These are phyloP conservation scores for Aurantiochytrium sp. DNA, from an alignment of 108 stramenopile species.

Conservation along the genomic window DNA sequence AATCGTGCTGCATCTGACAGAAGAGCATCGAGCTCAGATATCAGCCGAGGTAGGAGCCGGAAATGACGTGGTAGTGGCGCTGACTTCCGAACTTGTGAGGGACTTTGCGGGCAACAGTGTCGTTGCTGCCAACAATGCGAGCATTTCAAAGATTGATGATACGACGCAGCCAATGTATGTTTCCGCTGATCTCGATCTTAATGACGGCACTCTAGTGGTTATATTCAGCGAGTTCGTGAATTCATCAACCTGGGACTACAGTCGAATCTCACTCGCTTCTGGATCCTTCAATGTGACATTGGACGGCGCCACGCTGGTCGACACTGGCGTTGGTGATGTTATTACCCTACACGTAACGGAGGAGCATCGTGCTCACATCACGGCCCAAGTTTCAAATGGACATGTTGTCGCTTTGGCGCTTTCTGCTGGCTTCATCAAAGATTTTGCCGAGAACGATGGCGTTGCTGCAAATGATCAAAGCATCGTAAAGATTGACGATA, in stretches of 20 bases:
- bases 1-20: too few relatives aligned
- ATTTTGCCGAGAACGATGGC: neutral
- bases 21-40: too few relatives aligned
- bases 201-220: neutral
- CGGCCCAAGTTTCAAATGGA: neutral
- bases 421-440: too few relatives aligned
- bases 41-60: too few relatives aligned
- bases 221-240: neutral
- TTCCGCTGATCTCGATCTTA: neutral
- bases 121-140: neutral
- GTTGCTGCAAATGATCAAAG: neutral
- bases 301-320: neutral
- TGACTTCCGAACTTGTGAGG: too few relatives aligned
- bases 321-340: neutral
- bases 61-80: too few relatives aligned
- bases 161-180: neutral
- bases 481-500: neutral
- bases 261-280: neutral
- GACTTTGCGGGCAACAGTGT: neutral
- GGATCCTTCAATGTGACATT: neutral
- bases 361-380: neutral
- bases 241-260: neutral
- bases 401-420: too few relatives aligned
- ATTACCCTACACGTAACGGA: neutral
- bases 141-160: neutral